Base-by-base conservation (phyloP, 805 yeast genomes). In the Metschnikowia gelsemii region DNA sequence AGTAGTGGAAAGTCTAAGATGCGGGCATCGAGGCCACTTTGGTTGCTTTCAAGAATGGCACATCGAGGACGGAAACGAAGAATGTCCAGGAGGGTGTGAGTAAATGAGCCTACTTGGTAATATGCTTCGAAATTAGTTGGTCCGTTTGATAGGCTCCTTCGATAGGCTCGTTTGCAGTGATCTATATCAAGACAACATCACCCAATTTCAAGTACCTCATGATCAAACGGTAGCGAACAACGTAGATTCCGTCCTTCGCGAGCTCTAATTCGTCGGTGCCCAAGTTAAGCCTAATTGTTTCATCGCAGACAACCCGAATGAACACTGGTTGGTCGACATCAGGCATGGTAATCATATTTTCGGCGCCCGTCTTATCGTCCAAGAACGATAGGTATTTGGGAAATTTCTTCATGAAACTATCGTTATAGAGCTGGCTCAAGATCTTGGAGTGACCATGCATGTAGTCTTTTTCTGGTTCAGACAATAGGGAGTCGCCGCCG, bases 21-120 rank as follows among this genome's bases (percentile, higher is more conserved):
- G 98, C 67, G 97, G 96, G 0, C 98, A 91, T 61, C 72, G 80
- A 42, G 89, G 91, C 1, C 98, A 91, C 63, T 79, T 79, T 55
- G 82, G 80, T 2, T 91, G 98, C 66, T 66, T 88, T 55, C 72
- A 73, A 45, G 72, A 75, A 26, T 91, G 97, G 97, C 81, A 86
- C 54, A 58, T 81, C 16, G 80, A 75, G 1, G 82, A 77, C 27
- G 70, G 67, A 12, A 80, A 83, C 69, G 56, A 63, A 2, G 87
- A 79, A 42, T 90, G 98, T 58, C 97, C 97, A 1, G 81, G 80
- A 3, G 93, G 95, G 0, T 84, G 87, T 35, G 54, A 47, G 33
- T 39, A 24, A 26, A 8, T 9, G 32, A 18, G 12, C 1, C 20
- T 4, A 13, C 16, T 17, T 20, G 33, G 5, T 21, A n/a, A n/a